Evolutionary conservation across 306 rosid species (phyloP).

Genomic region (Rubus idaeus): DNA sequence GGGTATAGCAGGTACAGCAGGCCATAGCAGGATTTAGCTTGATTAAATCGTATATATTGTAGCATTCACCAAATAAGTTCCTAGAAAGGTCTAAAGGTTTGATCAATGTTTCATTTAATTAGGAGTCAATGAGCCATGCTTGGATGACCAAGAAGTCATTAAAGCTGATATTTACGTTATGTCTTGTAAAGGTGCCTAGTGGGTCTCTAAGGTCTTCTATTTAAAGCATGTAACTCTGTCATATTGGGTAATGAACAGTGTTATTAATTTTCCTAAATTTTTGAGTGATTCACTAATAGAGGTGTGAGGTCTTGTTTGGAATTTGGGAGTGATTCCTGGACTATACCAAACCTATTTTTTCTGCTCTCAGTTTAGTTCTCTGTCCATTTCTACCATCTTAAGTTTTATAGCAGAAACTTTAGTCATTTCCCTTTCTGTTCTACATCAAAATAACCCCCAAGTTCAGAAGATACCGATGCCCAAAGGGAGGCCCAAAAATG

Average conservation of each 20-base stretch:
- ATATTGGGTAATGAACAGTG: not conserved
- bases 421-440: not conserved
- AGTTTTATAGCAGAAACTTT: not conserved
- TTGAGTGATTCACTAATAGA: not conserved
- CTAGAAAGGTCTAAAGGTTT: not conserved
- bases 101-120: not conserved
- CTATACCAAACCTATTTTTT: not conserved
- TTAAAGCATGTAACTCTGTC: constrained; percentile 4
- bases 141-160: not conserved
- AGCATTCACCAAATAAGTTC: not conserved
- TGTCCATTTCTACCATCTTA: not conserved
- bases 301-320: not conserved
- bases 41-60: not conserved
- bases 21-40: not conserved
- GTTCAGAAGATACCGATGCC: not conserved
- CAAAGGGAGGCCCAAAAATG: not conserved
- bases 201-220: not conserved
- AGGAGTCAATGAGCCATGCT: not conserved
- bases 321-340: not conserved
- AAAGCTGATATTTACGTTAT: not conserved
- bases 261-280: not conserved
- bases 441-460: not conserved
- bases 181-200: not conserved
- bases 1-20: not conserved
- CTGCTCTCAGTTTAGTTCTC: too few species aligned